Evolutionary conservation across 2,329 filamentous ascomycete species (phyloP).

Genomic region (Cladosporium oxysporum): DNA sequence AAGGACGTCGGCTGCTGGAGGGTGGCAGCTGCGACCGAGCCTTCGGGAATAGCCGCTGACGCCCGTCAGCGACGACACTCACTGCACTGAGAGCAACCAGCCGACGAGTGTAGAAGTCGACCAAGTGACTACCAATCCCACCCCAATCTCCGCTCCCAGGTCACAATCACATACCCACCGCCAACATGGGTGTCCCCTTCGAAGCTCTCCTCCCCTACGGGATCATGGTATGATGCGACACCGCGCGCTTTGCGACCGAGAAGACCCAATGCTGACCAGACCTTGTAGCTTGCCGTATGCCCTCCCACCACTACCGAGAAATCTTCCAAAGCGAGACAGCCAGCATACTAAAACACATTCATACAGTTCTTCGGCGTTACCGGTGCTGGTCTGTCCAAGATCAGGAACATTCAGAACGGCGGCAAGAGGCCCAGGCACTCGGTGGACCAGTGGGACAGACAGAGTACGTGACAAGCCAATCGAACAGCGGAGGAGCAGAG

Average conservation of each 20-base stretch:
- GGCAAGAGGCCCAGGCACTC: constrained; percentile 62
- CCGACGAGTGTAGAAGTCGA: not conserved
- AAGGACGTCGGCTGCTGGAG: constrained; percentile 5
- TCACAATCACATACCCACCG: constrained; percentile 13
- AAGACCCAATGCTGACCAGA: constrained; percentile 17
- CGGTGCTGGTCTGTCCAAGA: constrained; percentile 58
- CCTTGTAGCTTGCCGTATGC: constrained; percentile 53
- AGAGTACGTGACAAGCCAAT: constrained; percentile 41
- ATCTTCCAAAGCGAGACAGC: not conserved
- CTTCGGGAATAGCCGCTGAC: constrained; percentile 6
- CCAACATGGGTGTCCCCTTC: constrained; percentile 65
- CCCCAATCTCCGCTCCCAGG: constrained; percentile 16
- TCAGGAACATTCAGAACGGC: constrained; percentile 63
- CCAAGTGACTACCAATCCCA: constrained; percentile 1
- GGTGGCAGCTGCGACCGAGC: constrained; percentile 10
- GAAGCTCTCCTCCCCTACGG: constrained; percentile 66
- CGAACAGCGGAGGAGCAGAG: not conserved
- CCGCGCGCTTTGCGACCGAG: not conserved
- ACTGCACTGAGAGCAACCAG: not conserved
- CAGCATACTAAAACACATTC: constrained; percentile 21
- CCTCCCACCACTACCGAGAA: constrained; percentile 21
- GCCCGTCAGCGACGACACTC: constrained; percentile 1
- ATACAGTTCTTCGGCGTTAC: constrained; percentile 62
- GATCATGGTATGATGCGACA: constrained; percentile 48
- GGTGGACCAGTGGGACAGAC: constrained; percentile 65